A percentile compares a stretch with the other conserved stretches of the same genome.
phyloP scores from a whole-genome alignment of 179 eudicot genomes.

The Carnegiea gigantea region DNA sequence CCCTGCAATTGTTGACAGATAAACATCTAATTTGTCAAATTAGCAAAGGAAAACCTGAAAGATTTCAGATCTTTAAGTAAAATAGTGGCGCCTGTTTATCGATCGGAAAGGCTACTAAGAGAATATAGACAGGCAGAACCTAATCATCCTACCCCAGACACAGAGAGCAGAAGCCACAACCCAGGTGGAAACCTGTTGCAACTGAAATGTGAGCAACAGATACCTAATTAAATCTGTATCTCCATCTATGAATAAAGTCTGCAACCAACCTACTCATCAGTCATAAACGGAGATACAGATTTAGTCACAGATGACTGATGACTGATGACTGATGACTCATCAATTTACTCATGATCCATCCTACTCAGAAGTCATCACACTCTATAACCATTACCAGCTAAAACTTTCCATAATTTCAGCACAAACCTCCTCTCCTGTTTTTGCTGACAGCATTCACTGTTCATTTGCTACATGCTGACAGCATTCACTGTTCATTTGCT shows the following conservation, averaged over 20 bases:
- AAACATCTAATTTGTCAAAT: conserved; percentile 3
- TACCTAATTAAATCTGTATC: background rate
- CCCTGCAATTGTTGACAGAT: conserved; percentile 39
- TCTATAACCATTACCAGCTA: too few relatives aligned
- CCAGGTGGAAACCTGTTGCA: background rate
- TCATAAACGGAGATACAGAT: too few relatives aligned
- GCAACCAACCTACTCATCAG: background rate
- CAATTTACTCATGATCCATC: too few relatives aligned
- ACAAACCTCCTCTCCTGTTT: background rate
- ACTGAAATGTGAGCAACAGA: background rate
- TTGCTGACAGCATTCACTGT: background rate
- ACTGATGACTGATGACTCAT: too few relatives aligned
- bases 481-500: background rate
- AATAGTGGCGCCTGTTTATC: background rate
- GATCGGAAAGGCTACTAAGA: background rate
- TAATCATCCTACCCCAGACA: background rate
- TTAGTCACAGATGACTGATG: too few relatives aligned
- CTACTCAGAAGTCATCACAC: too few relatives aligned
- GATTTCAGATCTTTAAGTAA: conserved; percentile 3
- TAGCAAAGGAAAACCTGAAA: background rate
- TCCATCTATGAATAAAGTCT: background rate
- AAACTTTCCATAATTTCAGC: background rate
- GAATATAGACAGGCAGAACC: too few relatives aligned
- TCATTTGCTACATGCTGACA: background rate
- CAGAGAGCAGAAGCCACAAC: background rate